Base-by-base conservation (phyloP, 2,329 filamentous ascomycete genomes). In the Phyllosticta paracitricarpa region DNA sequence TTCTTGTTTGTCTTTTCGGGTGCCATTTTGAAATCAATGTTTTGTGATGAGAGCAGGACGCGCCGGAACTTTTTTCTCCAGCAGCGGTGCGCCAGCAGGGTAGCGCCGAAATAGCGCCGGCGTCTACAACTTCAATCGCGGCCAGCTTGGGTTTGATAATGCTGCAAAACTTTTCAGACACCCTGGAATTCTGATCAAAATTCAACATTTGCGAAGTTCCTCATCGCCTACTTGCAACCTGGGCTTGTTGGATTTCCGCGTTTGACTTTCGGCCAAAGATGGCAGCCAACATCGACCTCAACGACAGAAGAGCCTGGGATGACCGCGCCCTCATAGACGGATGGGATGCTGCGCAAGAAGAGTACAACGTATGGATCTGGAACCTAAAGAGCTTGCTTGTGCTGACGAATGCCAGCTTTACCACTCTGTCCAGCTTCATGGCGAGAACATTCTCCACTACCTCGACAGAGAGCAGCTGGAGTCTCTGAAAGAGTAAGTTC, bases 1-100 rank as follows among this genome's bases (percentile, higher is more conserved):
- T 84, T 84, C 70, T 80, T 84, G 51, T 74, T 74, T 66, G 81
- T 81, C 65, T 75, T 74, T 68, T 81, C 80, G 65, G 77, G 77
- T 60, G 79, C 80, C 82, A 84, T 84, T 73, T 72, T 61, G 62
- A 22, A 58, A n/a, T 17, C 30, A 61, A 56, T 64, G 56, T 63
- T 59, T 63, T 62, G 58, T 61, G 30, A 54, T 63, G 59, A 62
- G 62, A 51, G 61, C 58, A 58, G 52, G 61, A 26, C 48, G 17
- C 51, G 59, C 59, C 35, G 28, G 58, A 61, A 61, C 59, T 72
- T 62, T 62, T 71, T 71, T 68, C 66, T 63, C 54, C 54, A 48
- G 53, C 33, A 25, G 54, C 54, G 48, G 52, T 54, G 22, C 52
- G 52, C 52, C 25, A 54, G 52, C 28, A 30, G 10, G 19, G 7